Percentiles rank a stretch among this genome's conserved stretches.
Conservation (phyloP, 306 rosid genomes). For the Begonia fuchsioides region DNA sequence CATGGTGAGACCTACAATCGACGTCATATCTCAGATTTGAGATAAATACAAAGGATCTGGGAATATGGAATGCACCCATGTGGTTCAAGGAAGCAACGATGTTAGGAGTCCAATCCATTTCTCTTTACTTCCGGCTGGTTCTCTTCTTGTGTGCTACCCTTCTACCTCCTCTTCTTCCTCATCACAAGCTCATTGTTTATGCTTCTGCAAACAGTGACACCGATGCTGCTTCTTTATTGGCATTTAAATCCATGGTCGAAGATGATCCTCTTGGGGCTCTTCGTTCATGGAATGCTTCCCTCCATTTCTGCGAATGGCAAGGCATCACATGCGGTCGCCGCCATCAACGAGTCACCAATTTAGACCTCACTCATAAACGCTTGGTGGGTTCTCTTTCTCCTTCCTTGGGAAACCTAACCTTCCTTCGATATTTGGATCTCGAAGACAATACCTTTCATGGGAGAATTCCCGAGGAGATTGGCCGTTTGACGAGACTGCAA, state of each 20-base stretch:
- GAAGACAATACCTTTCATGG: conserved; percentile 10
- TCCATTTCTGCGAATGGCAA: conserved; percentile 7
- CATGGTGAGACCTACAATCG: too few species aligned
- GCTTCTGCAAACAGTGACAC: neutral
- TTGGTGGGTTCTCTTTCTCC: conserved; percentile 8
- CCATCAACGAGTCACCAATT: conserved; percentile 5
- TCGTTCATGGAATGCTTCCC: conserved; percentile 7
- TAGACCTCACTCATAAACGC: neutral
- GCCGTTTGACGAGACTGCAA: conserved; percentile 12
- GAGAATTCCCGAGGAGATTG: conserved; percentile 33
- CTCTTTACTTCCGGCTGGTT: too few species aligned
- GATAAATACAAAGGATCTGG: too few species aligned
- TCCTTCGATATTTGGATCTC: neutral
- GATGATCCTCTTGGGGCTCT: neutral
- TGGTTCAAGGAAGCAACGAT: too few species aligned
- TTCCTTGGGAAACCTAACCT: neutral
- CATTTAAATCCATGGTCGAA: conserved; percentile 4
- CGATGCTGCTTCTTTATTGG: conserved; percentile 3
- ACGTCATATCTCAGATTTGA: too few species aligned
- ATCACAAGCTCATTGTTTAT: neutral
- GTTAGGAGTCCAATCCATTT: too few species aligned
- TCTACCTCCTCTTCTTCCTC: too few species aligned
- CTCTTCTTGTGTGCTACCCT: too few species aligned
- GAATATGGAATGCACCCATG: too few species aligned
- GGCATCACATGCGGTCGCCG: conserved; percentile 7